These are phyloP conservation scores for Cladosporium sphaerospermum DNA, from an alignment of 2,329 filamentous ascomycete genomes.

Conservation along the genomic window DNA sequence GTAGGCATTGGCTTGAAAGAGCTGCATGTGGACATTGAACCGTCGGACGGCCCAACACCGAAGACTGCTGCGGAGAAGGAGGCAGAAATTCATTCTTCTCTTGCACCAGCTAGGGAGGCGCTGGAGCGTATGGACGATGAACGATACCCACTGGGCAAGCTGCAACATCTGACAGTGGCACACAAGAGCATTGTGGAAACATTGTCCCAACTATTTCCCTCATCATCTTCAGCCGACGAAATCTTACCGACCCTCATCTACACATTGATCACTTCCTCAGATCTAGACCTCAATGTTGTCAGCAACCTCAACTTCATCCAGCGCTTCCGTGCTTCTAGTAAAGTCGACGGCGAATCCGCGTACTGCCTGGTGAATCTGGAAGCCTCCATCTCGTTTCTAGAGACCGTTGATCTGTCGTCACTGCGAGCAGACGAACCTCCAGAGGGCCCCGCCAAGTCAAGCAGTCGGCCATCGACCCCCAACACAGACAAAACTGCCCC, in stretches of 20 bases:
- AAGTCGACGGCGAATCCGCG: conserved; percentile 86
- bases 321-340: conserved; percentile 75
- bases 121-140: conserved; percentile 79
- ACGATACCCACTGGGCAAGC: conserved; percentile 82
- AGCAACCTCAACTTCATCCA: conserved; percentile 96
- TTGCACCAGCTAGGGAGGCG: conserved; percentile 61
- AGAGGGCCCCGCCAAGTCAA: conserved; percentile 57
- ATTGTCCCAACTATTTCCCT: conserved; percentile 56
- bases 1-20: conserved; percentile 86
- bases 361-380: conserved; percentile 96
- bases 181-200: conserved; percentile 96
- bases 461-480: conserved; percentile 43
- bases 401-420: conserved; percentile 89
- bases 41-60: conserved; percentile 48
- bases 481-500: conserved; percentile 34
- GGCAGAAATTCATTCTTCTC: conserved; percentile 64
- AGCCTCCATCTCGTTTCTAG: conserved; percentile 86
- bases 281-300: conserved; percentile 79
- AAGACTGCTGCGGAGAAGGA: conserved; percentile 48
- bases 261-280: conserved; percentile 82
- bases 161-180: conserved; percentile 78
- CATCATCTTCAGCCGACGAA: conserved; percentile 87
- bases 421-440: conserved; percentile 70
- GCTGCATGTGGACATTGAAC: conserved; percentile 68
- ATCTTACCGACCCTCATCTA: conserved; percentile 97